These are phyloP conservation scores for Dinochytrium kinnereticum DNA, from an alignment of 371 early-diverging fungal species.

Conservation along the genomic window DNA sequence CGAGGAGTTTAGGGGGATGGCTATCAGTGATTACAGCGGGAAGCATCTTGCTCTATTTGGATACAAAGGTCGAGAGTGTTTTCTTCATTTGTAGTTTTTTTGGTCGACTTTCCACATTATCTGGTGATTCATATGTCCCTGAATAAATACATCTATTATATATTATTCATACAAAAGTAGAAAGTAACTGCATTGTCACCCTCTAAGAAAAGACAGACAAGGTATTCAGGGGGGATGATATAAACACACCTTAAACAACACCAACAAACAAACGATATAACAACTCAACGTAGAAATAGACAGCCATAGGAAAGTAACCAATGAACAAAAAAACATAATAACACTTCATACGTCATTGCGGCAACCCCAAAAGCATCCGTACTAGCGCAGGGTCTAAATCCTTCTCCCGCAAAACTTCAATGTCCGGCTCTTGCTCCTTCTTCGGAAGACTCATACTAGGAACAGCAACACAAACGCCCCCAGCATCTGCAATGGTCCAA, in stretches of 20 bases:
- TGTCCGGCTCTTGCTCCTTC: neutral
- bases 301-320: too few species aligned
- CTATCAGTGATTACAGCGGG: neutral
- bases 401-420: neutral
- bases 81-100: neutral
- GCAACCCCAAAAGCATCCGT: neutral
- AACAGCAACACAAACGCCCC: slow-evolving; percentile 2
- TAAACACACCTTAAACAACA: too few species aligned
- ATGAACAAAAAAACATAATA: too few species aligned
- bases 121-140: too few species aligned
- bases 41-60: neutral
- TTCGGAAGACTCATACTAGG: neutral
- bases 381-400: slow-evolving; percentile 8
- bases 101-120: neutral
- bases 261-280: too few species aligned
- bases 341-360: too few species aligned
- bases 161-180: too few species aligned
- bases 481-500: slow-evolving; percentile 14
- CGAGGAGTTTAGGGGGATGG: slow-evolving; percentile 11
- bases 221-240: too few species aligned
- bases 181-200: too few species aligned
- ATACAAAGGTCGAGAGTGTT: slow-evolving; percentile 11
- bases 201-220: too few species aligned
- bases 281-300: too few species aligned
- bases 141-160: too few species aligned